phyloP scores from a whole-genome alignment of 768 basidiomycete genomes.

The Tulasnella sp. region DNA sequence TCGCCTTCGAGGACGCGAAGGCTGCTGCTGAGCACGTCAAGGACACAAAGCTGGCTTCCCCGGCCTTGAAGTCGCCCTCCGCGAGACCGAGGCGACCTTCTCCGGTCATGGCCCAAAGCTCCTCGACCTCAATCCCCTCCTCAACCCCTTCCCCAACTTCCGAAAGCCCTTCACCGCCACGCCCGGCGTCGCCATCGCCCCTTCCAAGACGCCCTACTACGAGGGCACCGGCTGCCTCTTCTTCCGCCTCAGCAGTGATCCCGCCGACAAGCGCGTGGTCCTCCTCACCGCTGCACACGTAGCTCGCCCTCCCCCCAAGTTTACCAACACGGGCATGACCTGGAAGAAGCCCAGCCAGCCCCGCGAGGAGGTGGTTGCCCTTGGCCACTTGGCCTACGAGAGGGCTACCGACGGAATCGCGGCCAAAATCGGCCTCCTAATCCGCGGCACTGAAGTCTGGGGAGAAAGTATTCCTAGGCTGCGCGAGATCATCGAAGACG shows the following conservation, averaged over 20 bases:
- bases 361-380: slow-evolving; percentile 27
- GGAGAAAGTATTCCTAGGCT: slow-evolving; percentile 21
- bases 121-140: slow-evolving; percentile 21
- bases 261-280: slow-evolving; percentile 21
- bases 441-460: slow-evolving; percentile 21
- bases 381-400: slow-evolving; percentile 24
- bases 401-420: slow-evolving; percentile 25
- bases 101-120: slow-evolving; percentile 24
- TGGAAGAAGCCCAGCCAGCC: slow-evolving; percentile 21
- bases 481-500: slow-evolving; percentile 18
- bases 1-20: slow-evolving; percentile 21
- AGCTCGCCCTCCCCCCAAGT: slow-evolving; percentile 26
- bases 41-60: slow-evolving; percentile 21
- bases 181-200: slow-evolving; percentile 30
- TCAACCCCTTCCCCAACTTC: slow-evolving; percentile 20
- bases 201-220: slow-evolving; percentile 23
- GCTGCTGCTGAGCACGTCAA: slow-evolving; percentile 21
- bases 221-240: slow-evolving; percentile 32
- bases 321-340: slow-evolving; percentile 22
- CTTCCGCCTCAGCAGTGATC: slow-evolving; percentile 23
- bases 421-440: slow-evolving; percentile 21
- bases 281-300: slow-evolving; percentile 31
- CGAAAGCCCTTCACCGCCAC: slow-evolving; percentile 29
- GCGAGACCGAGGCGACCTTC: slow-evolving; percentile 22
- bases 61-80: slow-evolving; percentile 24